Evolutionary conservation across 768 basidiomycete species (phyloP).

Genomic region (Stropharia rugosoannulata): DNA sequence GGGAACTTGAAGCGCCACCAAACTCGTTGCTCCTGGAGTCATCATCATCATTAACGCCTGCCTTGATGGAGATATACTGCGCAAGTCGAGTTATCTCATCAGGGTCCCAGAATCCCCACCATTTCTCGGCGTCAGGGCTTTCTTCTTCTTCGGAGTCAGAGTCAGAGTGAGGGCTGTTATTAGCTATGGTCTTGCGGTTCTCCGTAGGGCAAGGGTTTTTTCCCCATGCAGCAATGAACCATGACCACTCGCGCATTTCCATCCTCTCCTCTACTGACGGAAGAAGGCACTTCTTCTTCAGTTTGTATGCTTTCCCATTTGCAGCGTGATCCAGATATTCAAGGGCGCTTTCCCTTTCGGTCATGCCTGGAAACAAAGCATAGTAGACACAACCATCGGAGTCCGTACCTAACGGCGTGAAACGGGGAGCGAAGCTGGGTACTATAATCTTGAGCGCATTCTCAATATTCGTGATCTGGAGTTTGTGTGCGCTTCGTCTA

Average conservation of each 20-base stretch:
- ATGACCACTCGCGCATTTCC: constrained; percentile 62
- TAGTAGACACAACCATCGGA: constrained; percentile 67
- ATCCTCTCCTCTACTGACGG: constrained; percentile 49
- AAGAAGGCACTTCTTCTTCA: constrained; percentile 38
- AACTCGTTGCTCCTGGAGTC: constrained; percentile 13
- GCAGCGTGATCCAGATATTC: constrained; percentile 36
- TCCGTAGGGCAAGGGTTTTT: constrained; percentile 36
- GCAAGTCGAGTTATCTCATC: constrained; percentile 63
- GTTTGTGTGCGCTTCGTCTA: constrained; percentile 48
- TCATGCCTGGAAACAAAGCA: constrained; percentile 56
- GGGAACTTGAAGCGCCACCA: constrained; percentile 4
- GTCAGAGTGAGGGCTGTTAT: constrained; percentile 17
- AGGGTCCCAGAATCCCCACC: constrained; percentile 77
- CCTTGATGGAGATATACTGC: constrained; percentile 60
- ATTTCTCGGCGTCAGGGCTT: constrained; percentile 44
- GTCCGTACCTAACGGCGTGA: constrained; percentile 66
- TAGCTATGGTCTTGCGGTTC: not conserved
- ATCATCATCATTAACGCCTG: constrained; percentile 35
- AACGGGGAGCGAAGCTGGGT: constrained; percentile 49
- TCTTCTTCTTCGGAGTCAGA: constrained; percentile 31
- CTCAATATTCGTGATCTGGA: constrained; percentile 48
- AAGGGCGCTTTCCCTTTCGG: constrained; percentile 53
- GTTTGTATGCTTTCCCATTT: constrained; percentile 33
- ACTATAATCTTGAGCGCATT: constrained; percentile 50
- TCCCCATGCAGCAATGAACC: constrained; percentile 80